These are phyloP conservation scores for Skeletonema costatum DNA, from an alignment of 108 stramenopile species.

Conservation along the genomic window DNA sequence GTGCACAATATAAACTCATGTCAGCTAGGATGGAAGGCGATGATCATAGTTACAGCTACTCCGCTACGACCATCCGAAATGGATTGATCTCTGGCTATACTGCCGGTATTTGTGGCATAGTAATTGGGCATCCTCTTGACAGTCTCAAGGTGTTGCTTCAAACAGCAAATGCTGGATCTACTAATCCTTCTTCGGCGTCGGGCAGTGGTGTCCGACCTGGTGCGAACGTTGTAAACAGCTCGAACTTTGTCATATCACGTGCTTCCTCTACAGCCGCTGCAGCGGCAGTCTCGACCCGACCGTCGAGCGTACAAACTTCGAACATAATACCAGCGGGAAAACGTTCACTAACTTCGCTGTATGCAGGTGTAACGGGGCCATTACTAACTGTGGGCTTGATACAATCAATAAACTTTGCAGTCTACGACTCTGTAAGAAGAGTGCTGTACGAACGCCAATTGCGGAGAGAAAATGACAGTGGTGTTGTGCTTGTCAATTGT, in stretches of 20 bases:
- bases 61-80: constrained; percentile 13
- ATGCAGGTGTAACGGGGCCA: constrained; percentile 69
- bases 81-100: constrained; percentile 55
- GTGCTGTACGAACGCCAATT: constrained; percentile 46
- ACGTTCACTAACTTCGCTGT: constrained; percentile 54
- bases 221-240: neutral
- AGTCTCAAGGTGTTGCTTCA: constrained; percentile 64
- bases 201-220: neutral
- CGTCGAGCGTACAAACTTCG: neutral
- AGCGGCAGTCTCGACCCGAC: neutral
- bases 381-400: constrained; percentile 70
- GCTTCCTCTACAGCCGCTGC: constrained; percentile 8
- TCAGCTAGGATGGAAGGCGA: neutral
- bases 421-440: constrained; percentile 70
- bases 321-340: constrained; percentile 25
- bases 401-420: constrained; percentile 72
- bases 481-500: neutral
- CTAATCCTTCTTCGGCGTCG: constrained; percentile 5
- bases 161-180: constrained; percentile 34
- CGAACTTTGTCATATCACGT: constrained; percentile 7
- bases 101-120: constrained; percentile 57
- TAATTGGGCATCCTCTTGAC: constrained; percentile 69
- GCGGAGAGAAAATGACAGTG: constrained; percentile 19
- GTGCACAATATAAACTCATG: neutral
- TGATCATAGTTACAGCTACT: neutral